Conservation (phyloP, 768 basidiomycete species). For the Flagelloscypha sp. region DNA sequence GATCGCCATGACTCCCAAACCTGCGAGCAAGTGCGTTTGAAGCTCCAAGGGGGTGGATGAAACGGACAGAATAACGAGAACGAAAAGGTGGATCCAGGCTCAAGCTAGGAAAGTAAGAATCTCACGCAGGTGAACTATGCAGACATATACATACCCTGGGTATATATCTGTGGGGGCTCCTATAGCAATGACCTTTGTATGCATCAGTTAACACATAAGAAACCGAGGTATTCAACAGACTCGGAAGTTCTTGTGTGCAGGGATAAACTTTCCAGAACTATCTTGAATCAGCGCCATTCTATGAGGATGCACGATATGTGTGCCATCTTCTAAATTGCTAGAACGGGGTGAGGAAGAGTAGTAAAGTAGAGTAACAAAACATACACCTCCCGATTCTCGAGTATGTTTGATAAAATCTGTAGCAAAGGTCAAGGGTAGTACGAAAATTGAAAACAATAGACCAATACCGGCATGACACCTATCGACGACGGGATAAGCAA, state of each 20-base stretch:
- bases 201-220: no score
- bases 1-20: no score
- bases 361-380: slow-evolving; percentile 3
- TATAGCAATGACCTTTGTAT: slow-evolving; percentile 63
- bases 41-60: slow-evolving; percentile 52
- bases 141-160: slow-evolving; percentile 40
- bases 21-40: slow-evolving; percentile 11
- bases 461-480: no score
- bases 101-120: slow-evolving; percentile 28
- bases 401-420: slow-evolving; percentile 50
- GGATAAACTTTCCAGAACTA: slow-evolving; percentile 32
- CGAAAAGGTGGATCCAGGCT: slow-evolving; percentile 57
- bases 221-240: no score
- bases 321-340: slow-evolving; percentile 64
- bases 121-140: slow-evolving; percentile 20
- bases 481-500: no score
- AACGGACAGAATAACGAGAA: slow-evolving; percentile 61
- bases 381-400: slow-evolving; percentile 68
- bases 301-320: slow-evolving; percentile 59
- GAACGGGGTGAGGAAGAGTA: neutral
- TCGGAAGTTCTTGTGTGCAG: slow-evolving; percentile 59
- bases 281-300: slow-evolving; percentile 44
- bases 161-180: slow-evolving; percentile 64
- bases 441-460: neutral
- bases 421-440: no score